Conservation (phyloP, 768 basidiomycete genomes). For the Kwoniella sp. region DNA sequence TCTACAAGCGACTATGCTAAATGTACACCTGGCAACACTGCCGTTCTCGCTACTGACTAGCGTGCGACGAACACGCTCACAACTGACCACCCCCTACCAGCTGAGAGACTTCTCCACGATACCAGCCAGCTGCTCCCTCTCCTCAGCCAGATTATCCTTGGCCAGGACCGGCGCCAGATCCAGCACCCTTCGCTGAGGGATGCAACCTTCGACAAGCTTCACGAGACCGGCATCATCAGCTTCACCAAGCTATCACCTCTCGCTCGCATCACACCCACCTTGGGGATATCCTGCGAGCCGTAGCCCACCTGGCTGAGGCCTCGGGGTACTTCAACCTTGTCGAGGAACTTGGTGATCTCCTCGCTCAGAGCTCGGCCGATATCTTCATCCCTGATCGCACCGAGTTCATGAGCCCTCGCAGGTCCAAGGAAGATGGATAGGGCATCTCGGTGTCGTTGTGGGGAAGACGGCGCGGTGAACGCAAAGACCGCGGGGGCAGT, state of each 20-base stretch:
- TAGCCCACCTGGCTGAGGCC: conserved; percentile 39
- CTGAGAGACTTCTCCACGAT: conserved; percentile 58
- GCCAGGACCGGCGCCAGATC: conserved; percentile 90
- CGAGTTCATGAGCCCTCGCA: conserved; percentile 52
- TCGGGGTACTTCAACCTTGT: conserved; percentile 38
- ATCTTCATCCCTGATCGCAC: conserved; percentile 79
- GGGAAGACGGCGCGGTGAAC: conserved; percentile 90
- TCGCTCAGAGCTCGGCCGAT: conserved; percentile 53
- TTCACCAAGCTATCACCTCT: not conserved
- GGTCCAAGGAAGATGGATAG: conserved; percentile 66
- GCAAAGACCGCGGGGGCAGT: conserved; percentile 65
- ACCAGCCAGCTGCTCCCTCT: conserved; percentile 69
- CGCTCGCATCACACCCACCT: conserved; percentile 16
- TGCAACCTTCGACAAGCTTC: conserved; percentile 78
- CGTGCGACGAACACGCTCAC: too few species aligned
- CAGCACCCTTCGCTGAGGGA: conserved; percentile 86
- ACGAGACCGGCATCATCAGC: conserved; percentile 56
- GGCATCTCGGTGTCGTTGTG: conserved; percentile 82
- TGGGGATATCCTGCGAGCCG: conserved; percentile 19
- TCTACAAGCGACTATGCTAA: too few species aligned
- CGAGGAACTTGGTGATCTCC: conserved; percentile 42
- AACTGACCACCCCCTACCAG: conserved; percentile 24
- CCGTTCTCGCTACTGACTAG: too few species aligned
- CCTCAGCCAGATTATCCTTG: conserved; percentile 74
- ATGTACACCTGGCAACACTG: too few species aligned